phyloP scores from a whole-genome alignment of 148 eudicot genomes.

The Diospyros kaki region DNA sequence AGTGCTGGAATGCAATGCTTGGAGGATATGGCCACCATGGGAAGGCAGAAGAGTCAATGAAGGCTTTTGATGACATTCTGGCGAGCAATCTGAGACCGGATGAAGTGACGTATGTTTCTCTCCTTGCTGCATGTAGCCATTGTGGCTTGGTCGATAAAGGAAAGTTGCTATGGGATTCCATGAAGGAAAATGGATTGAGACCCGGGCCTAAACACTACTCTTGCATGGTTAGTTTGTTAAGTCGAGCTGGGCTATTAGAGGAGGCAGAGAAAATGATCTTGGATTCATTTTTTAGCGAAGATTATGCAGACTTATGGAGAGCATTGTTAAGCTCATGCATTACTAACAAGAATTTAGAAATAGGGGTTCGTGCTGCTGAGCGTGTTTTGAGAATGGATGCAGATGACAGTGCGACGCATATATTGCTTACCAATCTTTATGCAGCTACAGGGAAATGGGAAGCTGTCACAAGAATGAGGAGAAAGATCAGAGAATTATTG shows the following conservation, averaged over 20 bases:
- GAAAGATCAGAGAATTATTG: conserved; percentile 37
- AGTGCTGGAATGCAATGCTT: conserved; percentile 80
- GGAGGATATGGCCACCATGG: conserved; percentile 80
- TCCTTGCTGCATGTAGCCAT: conserved; percentile 78
- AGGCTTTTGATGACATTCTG: conserved; percentile 45
- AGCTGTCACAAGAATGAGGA: conserved; percentile 55
- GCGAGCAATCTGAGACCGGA: conserved; percentile 44
- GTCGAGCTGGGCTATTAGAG: conserved; percentile 69
- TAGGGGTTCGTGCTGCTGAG: conserved; percentile 58
- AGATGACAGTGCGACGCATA: conserved; percentile 54
- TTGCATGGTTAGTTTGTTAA: conserved; percentile 79
- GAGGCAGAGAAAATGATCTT: conserved; percentile 58
- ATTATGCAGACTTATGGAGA: conserved; percentile 61
- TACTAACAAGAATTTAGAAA: conserved; percentile 31
- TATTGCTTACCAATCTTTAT: conserved; percentile 62
- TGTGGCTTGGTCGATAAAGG: conserved; percentile 58
- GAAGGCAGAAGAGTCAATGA: conserved; percentile 56
- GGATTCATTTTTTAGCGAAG: conserved; percentile 40
- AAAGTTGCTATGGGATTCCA: conserved; percentile 53
- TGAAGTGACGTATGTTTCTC: conserved; percentile 59
- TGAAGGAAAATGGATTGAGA: conserved; percentile 46
- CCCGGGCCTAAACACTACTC: conserved; percentile 74
- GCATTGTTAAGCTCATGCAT: conserved; percentile 65
- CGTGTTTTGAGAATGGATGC: conserved; percentile 37
- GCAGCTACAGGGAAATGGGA: conserved; percentile 72